A percentile compares a stretch with the other conserved stretches of the same genome.
phyloP scores from a whole-genome alignment of 2,329 filamentous ascomycete species.

The Fusarium redolens region DNA sequence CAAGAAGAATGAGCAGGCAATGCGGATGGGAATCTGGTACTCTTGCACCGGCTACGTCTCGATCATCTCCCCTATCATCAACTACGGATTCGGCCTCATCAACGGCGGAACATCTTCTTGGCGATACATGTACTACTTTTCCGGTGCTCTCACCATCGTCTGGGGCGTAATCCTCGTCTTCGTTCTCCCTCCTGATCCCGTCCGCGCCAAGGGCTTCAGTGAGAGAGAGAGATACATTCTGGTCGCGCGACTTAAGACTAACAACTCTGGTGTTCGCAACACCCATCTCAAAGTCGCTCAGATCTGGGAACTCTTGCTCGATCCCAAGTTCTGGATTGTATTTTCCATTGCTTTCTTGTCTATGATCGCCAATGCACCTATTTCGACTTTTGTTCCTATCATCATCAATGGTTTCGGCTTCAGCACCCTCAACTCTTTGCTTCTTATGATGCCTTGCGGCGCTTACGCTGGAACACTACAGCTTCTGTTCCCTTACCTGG shows the following conservation, averaged over 20 bases:
- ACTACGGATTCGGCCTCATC: conserved; percentile 60
- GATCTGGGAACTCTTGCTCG: conserved; percentile 50
- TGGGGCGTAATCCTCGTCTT: conserved; percentile 54
- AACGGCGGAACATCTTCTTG: conserved; percentile 50
- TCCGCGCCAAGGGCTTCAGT: conserved; percentile 49
- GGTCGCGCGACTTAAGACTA: conserved; percentile 44
- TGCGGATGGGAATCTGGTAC: conserved; percentile 55
- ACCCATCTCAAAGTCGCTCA: conserved; percentile 58
- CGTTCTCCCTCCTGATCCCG: conserved; percentile 54
- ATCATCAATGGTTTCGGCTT: conserved; percentile 60
- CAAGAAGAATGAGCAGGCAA: conserved; percentile 55
- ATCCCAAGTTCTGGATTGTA: conserved; percentile 54
- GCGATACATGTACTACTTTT: conserved; percentile 42
- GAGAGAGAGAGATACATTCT: conserved; percentile 46
- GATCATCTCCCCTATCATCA: conserved; percentile 59
- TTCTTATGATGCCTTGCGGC: conserved; percentile 51
- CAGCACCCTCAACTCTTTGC: conserved; percentile 55
- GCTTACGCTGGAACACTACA: conserved; percentile 52
- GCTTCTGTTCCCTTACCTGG: conserved; percentile 54
- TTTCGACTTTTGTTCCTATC: conserved; percentile 58
- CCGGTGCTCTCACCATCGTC: conserved; percentile 53
- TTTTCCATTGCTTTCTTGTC: conserved; percentile 52
- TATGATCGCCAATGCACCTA: conserved; percentile 58
- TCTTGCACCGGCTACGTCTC: conserved; percentile 58
- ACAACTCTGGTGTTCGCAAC: conserved; percentile 55